phyloP scores from a whole-genome alignment of 169 alveolate species.

The Plasmodium adleri region DNA sequence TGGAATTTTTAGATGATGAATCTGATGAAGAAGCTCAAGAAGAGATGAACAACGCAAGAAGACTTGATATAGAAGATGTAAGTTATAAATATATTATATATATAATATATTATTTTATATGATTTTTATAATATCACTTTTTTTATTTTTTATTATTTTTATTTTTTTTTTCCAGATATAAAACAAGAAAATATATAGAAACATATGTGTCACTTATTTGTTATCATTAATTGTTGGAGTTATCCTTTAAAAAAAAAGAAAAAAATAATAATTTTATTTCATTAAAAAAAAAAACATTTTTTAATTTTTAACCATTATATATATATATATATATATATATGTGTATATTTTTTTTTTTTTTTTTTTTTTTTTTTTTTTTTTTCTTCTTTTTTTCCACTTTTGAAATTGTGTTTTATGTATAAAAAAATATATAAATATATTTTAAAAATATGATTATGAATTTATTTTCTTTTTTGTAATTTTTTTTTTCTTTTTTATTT shows the following conservation, averaged over 20 bases:
- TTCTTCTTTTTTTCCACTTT: slow-evolving; percentile 2
- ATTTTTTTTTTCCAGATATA: slow-evolving; percentile 22
- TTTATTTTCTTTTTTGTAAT: slow-evolving; percentile 31
- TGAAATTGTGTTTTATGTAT: slow-evolving; percentile 12
- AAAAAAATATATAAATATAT: slow-evolving; percentile 9
- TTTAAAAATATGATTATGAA: slow-evolving; percentile 29
- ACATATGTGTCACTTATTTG: too few species aligned
- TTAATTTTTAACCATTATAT: too few species aligned
- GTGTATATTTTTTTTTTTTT: too few species aligned
- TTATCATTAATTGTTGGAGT: too few species aligned
- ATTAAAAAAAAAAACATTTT: too few species aligned
- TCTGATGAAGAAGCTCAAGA: slow-evolving; percentile 81
- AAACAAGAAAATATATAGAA: neutral
- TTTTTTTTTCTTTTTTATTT: slow-evolving; percentile 13
- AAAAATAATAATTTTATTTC: too few species aligned
- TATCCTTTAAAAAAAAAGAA: too few species aligned
- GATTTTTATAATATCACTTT: neutral
- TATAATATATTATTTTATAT: neutral
- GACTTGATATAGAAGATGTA: slow-evolving; percentile 69
- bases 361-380: too few species aligned
- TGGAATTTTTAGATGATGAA: slow-evolving; percentile 90
- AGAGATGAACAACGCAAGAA: slow-evolving; percentile 39
- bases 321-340: too few species aligned
- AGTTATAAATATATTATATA: neutral
- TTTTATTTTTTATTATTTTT: slow-evolving; percentile 1